A percentile compares a stretch with the other conserved stretches of the same genome.
Evolutionary conservation across 805 yeast genomes (phyloP).

Genomic region (Priceomyces medius): DNA sequence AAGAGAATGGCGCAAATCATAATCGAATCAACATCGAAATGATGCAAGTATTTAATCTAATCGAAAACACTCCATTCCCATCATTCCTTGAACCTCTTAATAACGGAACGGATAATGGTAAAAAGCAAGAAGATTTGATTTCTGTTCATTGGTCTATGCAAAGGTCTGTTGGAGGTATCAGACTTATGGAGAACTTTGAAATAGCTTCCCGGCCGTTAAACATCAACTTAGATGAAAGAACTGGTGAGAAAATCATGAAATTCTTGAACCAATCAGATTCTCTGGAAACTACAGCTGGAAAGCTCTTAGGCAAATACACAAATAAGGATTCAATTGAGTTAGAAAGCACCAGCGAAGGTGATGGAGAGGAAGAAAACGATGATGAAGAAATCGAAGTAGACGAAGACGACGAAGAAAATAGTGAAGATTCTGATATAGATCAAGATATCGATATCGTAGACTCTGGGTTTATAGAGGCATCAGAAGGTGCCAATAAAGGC

Average conservation of each 20-base stretch:
- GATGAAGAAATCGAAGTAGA: conserved; percentile 8
- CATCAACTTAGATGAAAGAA: conserved; percentile 37
- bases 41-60: conserved; percentile 38
- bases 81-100: conserved; percentile 33
- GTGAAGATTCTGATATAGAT: conserved; percentile 8
- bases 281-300: conserved; percentile 18
- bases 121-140: conserved; percentile 20
- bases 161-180: conserved; percentile 42
- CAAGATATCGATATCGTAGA: conserved; percentile 7
- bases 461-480: background rate
- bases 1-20: conserved; percentile 41
- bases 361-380: conserved; percentile 5
- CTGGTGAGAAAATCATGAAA: conserved; percentile 38
- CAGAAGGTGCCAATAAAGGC: conserved; percentile 13
- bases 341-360: background rate
- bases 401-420: conserved; percentile 5
- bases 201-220: conserved; percentile 37
- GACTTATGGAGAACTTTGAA: conserved; percentile 38
- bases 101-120: conserved; percentile 5
- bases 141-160: conserved; percentile 43
- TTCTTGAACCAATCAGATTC: conserved; percentile 34
- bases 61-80: conserved; percentile 31
- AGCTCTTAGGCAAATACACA: conserved; percentile 12
- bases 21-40: conserved; percentile 35
- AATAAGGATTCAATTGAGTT: background rate